Evolutionary conservation across 148 eudicot species (phyloP), one percentile per base, ranked within the genome.

Genomic region (Arbutus unedo): DNA sequence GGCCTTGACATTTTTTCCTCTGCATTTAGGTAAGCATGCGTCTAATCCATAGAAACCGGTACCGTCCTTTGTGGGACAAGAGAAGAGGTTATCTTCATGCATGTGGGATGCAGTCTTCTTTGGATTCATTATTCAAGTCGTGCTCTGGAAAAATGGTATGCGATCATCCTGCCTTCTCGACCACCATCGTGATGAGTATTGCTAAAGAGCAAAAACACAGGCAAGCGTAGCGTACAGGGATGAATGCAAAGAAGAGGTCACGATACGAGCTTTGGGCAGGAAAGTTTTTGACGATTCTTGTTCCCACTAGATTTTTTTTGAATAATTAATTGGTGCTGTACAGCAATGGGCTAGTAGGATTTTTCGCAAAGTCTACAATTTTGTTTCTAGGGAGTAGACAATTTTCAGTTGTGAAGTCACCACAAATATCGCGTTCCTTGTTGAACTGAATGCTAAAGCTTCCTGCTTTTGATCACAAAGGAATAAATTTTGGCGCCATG

Each of bases 341-440:
- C 68, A 84, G 83, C 70, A 66, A 6, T 55, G 67, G 86, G 45
- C 47, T 57, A 67, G 78, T 57, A 67, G 78, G 50, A 8, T 50
- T 74, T 75, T 60, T 4, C 48, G 15, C 19, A 16, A 66, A 25
- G 31, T 64, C 16, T 7, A 8, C 79, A 77, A 31, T 56, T 78
- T 78, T 78, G 53, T 78, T 44, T 0, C 38, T 48, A 18, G 74
- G 43, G 49, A 16, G 25, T 72, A 6, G 38, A 31, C 38, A 31
- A 31, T 31, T 18, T 45, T 38, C 68, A 78, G 50, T 78, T n/a
- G 51, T 78, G 38, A 16, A 38, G 14, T 19, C 60, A 15, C 59
- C 48, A 25, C 14, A 49, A 49, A 72, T 57, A 57, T 41, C 48
- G 10, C 47, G 16, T 64, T 80, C 74, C 79, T 51, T 70, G 74